Evolutionary conservation across 169 alveolate species (phyloP).

Genomic region (Amoebophrya sp.): DNA sequence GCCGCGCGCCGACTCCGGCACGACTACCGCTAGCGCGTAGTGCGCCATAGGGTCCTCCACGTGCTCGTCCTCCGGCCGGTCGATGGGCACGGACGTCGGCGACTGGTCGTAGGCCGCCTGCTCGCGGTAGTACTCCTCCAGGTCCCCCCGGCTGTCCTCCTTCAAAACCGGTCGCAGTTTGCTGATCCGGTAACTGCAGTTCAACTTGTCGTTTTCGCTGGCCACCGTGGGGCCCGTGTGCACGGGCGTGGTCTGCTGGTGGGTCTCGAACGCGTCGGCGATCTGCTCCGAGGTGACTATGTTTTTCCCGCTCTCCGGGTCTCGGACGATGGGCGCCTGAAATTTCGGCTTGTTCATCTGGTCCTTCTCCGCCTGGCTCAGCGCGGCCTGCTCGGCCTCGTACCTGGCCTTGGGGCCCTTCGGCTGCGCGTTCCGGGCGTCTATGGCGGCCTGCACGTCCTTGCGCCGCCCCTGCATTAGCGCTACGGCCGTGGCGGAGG

Average conservation of each 20-base stretch:
- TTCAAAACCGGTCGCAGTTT: neutral
- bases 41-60: neutral
- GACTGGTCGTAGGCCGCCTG: neutral
- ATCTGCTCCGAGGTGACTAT: neutral
- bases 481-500: too few species aligned
- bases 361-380: too few species aligned
- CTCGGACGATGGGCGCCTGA: too few species aligned
- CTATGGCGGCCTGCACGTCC: too few species aligned
- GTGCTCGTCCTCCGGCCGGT: neutral
- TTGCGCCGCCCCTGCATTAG: too few species aligned
- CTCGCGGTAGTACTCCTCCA: neutral
- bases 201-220: neutral
- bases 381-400: too few species aligned
- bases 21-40: neutral
- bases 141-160: neutral
- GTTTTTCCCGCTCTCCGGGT: too few species aligned
- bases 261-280: neutral
- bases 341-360: too few species aligned
- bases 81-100: neutral
- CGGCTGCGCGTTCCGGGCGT: too few species aligned
- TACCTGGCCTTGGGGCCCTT: neutral
- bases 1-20: too few species aligned
- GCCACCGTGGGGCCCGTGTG: neutral
- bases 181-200: neutral
- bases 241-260: neutral